These are phyloP conservation scores for Clavariopsis aquatica DNA, from an alignment of 495 filamentous ascomycete genomes.

Conservation along the genomic window DNA sequence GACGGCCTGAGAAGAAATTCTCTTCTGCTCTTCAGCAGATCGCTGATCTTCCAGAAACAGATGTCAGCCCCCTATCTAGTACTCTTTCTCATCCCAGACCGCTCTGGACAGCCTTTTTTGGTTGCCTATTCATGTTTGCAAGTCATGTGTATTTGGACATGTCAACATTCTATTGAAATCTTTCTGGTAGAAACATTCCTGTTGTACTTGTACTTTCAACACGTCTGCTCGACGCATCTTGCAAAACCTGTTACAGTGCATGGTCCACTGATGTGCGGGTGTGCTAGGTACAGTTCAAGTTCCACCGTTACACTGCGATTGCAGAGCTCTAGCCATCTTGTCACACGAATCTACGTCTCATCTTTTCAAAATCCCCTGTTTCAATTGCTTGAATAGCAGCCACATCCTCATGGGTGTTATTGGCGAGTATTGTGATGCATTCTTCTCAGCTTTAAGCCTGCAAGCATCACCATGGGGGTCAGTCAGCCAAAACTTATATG, in stretches of 20 bases:
- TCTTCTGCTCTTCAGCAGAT: background rate
- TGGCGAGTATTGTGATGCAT: background rate
- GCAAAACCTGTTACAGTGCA: background rate
- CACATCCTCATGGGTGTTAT: background rate
- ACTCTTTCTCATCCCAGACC: too few species aligned
- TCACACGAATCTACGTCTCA: background rate
- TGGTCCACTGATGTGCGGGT: background rate
- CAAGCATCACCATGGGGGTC: background rate
- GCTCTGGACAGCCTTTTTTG: too few species aligned
- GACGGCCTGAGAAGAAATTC: background rate
- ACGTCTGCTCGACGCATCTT: background rate
- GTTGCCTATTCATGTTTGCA: background rate
- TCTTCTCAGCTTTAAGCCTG: background rate
- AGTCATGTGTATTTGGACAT: background rate
- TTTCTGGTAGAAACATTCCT: background rate
- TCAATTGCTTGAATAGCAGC: background rate
- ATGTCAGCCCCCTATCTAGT: too few species aligned
- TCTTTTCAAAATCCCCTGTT: background rate
- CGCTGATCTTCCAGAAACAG: background rate
- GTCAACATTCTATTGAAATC: background rate
- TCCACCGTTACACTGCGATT: conserved; percentile 1
- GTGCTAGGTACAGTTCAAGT: background rate
- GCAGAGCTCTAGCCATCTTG: background rate
- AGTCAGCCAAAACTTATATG: too few species aligned
- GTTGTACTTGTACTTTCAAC: background rate